These are phyloP conservation scores for Amylocystis lapponica DNA, from an alignment of 768 basidiomycete species.

Conservation along the genomic window DNA sequence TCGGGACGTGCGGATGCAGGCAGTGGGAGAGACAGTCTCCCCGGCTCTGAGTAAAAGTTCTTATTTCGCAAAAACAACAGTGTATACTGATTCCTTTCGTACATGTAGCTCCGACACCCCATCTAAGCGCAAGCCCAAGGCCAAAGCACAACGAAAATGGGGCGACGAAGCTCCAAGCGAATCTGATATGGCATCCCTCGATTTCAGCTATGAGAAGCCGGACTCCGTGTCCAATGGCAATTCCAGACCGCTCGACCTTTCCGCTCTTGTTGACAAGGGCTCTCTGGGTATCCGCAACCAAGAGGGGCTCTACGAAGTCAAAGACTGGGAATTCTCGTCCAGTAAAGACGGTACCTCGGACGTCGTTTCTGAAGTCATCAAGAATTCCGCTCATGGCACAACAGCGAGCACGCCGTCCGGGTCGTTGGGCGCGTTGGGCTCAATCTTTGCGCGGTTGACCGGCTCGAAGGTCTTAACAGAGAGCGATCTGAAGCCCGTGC, in stretches of 20 bases:
- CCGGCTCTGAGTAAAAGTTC: conserved; percentile 75
- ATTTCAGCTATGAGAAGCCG: conserved; percentile 68
- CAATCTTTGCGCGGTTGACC: conserved; percentile 79
- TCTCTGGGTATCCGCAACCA: conserved; percentile 73
- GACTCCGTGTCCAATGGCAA: conserved; percentile 28
- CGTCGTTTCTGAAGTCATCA: conserved; percentile 56
- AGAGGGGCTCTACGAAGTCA: conserved; percentile 70
- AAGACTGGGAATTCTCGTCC: conserved; percentile 73
- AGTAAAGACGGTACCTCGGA: conserved; percentile 39
- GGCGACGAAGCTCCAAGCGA: conserved; percentile 76
- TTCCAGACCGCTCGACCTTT: conserved; percentile 44
- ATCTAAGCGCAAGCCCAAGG: conserved; percentile 46
- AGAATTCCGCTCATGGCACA: conserved; percentile 25
- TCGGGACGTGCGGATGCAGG: conserved; percentile 43
- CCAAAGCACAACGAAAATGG: conserved; percentile 85
- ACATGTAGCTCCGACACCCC: conserved; percentile 59
- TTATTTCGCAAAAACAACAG: too few species aligned
- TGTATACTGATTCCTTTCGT: conserved; percentile 1
- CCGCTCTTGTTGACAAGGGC: conserved; percentile 58
- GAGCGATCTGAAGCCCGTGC: conserved; percentile 78
- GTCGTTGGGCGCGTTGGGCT: conserved; percentile 62
- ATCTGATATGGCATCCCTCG: conserved; percentile 88
- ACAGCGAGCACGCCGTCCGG: conserved; percentile 20
- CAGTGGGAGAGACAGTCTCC: conserved; percentile 55
- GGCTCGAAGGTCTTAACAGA: conserved; percentile 80